These are phyloP conservation scores for Sphaerulina vaccinii DNA, from an alignment of 2,329 filamentous ascomycete species.

Conservation along the genomic window DNA sequence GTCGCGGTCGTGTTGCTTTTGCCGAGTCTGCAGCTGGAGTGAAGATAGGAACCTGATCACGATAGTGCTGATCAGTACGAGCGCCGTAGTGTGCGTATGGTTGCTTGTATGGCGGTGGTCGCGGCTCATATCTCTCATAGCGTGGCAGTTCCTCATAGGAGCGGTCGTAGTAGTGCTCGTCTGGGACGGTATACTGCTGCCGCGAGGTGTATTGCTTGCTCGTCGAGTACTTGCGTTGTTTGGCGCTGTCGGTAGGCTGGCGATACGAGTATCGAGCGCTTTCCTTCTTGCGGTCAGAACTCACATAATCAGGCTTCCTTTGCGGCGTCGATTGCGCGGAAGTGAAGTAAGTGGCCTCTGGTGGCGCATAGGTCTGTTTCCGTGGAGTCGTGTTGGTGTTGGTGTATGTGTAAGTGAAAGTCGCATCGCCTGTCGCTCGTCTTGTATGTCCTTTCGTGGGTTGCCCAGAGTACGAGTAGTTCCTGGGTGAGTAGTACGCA, in stretches of 20 bases:
- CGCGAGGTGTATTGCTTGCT: slow-evolving; percentile 53
- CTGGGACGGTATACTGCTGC: slow-evolving; percentile 43
- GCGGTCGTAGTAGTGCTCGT: slow-evolving; percentile 57
- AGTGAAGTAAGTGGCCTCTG: slow-evolving; percentile 41
- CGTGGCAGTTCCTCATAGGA: slow-evolving; percentile 44
- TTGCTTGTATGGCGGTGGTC: slow-evolving; percentile 52
- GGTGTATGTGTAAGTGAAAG: slow-evolving; percentile 47
- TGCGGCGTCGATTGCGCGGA: slow-evolving; percentile 49
- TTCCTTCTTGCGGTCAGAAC: slow-evolving; percentile 51
- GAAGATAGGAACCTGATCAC: slow-evolving; percentile 51
- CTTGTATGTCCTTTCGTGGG: slow-evolving; percentile 53
- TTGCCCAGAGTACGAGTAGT: slow-evolving; percentile 50
- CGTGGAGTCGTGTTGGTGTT: slow-evolving; percentile 24
- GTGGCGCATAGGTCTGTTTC: slow-evolving; percentile 20
- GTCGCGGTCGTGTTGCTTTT: slow-evolving; percentile 28
- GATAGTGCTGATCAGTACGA: slow-evolving; percentile 53
- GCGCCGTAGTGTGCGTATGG: slow-evolving; percentile 52
- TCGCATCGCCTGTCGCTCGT: slow-evolving; percentile 54
- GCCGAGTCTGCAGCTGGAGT: slow-evolving; percentile 41
- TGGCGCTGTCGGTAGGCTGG: slow-evolving; percentile 49
- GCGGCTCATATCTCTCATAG: slow-evolving; percentile 43
- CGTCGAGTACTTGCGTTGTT: slow-evolving; percentile 36
- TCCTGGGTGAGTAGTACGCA: slow-evolving; percentile 55
- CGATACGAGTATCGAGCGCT: slow-evolving; percentile 51
- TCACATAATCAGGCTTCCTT: slow-evolving; percentile 65